Percentiles rank a stretch among this genome's conserved stretches.
phyloP scores from a whole-genome alignment of 495 filamentous ascomycete species.

The Apiosordaria backusii region DNA sequence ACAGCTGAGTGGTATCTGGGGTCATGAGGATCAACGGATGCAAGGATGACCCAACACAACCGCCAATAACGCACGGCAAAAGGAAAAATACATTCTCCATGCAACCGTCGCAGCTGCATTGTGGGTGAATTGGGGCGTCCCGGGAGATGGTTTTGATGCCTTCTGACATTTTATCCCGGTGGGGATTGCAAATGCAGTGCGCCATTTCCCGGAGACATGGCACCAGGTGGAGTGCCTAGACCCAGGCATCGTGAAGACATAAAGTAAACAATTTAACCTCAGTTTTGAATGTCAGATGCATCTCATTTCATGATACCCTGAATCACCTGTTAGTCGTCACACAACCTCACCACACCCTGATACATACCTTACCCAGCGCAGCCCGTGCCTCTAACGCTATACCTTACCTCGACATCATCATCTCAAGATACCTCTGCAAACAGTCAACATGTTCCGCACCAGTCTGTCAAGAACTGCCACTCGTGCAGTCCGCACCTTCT shows the following conservation, averaged over 20 bases:
- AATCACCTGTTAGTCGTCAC: background rate
- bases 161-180: background rate
- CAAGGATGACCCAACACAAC: background rate
- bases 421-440: background rate
- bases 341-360: no score
- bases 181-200: background rate
- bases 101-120: background rate
- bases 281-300: background rate
- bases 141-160: background rate
- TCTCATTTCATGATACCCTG: background rate
- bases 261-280: background rate
- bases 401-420: no score
- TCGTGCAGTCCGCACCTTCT: background rate
- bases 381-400: no score
- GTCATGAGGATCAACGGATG: background rate
- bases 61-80: background rate
- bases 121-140: background rate
- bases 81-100: background rate
- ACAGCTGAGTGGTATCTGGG: background rate
- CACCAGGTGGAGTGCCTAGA: background rate
- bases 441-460: background rate
- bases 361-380: no score
- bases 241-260: background rate
- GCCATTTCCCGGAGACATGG: background rate
- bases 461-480: background rate